Evolutionary conservation across 352 stramenopile genomes (phyloP).

Genomic region (Globisporangium uncinulatum): DNA sequence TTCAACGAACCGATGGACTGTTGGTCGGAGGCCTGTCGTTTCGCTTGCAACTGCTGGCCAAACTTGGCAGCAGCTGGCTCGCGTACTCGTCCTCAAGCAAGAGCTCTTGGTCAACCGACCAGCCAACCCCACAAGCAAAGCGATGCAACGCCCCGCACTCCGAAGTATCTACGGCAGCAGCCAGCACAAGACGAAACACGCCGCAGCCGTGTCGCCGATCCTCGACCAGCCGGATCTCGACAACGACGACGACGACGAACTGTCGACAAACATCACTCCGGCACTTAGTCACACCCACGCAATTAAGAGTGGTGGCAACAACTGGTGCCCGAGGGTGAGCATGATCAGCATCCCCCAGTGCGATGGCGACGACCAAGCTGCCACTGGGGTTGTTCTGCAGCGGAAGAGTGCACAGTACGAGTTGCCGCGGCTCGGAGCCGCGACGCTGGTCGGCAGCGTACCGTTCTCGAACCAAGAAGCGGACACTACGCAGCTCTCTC

Average conservation of each 20-base stretch:
- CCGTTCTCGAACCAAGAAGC: conserved; percentile 7
- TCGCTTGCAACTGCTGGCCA: neutral
- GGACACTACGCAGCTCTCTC: neutral
- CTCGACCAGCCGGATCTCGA: conserved; percentile 26
- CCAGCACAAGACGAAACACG: conserved; percentile 37
- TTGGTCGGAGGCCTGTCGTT: neutral
- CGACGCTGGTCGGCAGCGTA: neutral
- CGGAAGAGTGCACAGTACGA: conserved; percentile 12
- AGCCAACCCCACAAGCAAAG: neutral
- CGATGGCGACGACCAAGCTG: conserved; percentile 3
- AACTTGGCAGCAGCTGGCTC: too few relatives aligned
- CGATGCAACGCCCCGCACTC: conserved; percentile 34
- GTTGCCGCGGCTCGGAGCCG: conserved; percentile 1
- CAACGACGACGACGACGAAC: conserved; percentile 19
- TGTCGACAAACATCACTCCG: conserved; percentile 7
- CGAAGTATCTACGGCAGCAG: conserved; percentile 32
- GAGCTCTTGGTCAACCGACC: neutral
- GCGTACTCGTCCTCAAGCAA: neutral
- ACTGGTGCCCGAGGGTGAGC: conserved; percentile 1
- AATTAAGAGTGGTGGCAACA: conserved; percentile 1
- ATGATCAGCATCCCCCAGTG: conserved; percentile 11
- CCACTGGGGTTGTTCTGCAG: conserved; percentile 3
- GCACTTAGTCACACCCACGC: neutral
- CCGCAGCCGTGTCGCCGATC: conserved; percentile 45
- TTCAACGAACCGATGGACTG: too few relatives aligned